phyloP scores from a whole-genome alignment of 768 basidiomycete genomes.

The Auriscalpium microsporum region DNA sequence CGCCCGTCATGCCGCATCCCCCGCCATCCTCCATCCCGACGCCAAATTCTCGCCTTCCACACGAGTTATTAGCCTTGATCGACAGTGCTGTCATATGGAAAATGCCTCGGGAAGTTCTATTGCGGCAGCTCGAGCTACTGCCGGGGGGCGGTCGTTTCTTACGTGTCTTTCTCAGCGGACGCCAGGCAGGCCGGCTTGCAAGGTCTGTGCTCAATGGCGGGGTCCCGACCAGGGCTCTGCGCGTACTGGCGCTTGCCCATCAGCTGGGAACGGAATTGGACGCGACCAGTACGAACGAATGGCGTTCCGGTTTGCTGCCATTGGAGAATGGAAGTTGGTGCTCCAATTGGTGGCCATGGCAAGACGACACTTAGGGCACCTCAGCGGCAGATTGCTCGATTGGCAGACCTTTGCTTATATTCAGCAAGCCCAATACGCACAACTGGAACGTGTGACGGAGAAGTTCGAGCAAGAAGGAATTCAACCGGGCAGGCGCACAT shows the following conservation, averaged over 20 bases:
- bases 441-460: constrained; percentile 36
- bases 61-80: not conserved
- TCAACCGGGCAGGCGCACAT: constrained; percentile 52
- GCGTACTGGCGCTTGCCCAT: constrained; percentile 40
- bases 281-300: constrained; percentile 52
- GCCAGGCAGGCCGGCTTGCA: constrained; percentile 10
- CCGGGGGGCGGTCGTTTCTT: not conserved
- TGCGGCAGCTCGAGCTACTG: not conserved
- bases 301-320: constrained; percentile 38
- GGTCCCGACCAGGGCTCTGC: constrained; percentile 32
- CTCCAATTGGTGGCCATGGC: constrained; percentile 41
- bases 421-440: constrained; percentile 37
- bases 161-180: constrained; percentile 7
- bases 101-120: not conserved
- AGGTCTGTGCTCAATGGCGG: constrained; percentile 1
- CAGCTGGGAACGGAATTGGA: constrained; percentile 41
- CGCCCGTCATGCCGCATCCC: not conserved
- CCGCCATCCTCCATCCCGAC: too few species aligned
- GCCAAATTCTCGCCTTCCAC: not conserved
- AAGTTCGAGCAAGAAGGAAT: constrained; percentile 42
- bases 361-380: constrained; percentile 37
- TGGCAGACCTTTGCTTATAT: constrained; percentile 59
- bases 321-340: constrained; percentile 43
- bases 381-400: constrained; percentile 53
- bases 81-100: not conserved